These are phyloP conservation scores for Puya raimondii DNA, from an alignment of 176 grass and related monocot species.

Conservation along the genomic window DNA sequence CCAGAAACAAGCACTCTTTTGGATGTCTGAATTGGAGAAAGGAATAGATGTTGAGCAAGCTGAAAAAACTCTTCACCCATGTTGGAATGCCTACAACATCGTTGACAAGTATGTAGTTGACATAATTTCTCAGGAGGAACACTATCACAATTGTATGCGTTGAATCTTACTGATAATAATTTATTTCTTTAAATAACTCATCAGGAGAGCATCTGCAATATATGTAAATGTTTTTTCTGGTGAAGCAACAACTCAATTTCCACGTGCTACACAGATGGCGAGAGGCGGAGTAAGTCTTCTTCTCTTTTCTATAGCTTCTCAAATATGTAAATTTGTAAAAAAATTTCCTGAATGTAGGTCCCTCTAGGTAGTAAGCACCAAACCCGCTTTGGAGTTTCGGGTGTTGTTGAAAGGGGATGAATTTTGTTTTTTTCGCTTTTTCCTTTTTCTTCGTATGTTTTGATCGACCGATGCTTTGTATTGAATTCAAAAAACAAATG, in stretches of 20 bases:
- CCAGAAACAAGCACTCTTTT: constrained; percentile 83
- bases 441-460: no score
- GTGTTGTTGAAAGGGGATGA: no score
- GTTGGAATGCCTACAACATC: constrained; percentile 68
- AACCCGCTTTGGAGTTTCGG: no score
- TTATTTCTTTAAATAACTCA: background rate
- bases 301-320: background rate
- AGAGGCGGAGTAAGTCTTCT: constrained; percentile 67
- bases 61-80: constrained; percentile 66
- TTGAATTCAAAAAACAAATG: no score
- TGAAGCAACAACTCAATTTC: constrained; percentile 65
- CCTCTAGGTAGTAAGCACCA: no score
- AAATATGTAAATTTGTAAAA: no score
- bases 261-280: constrained; percentile 43
- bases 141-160: background rate
- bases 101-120: constrained; percentile 48
- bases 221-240: constrained; percentile 86
- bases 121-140: background rate
- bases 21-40: constrained; percentile 90
- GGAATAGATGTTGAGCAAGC: constrained; percentile 35
- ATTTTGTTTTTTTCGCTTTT: no score
- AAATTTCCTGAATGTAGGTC: no score
- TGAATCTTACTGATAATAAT: constrained; percentile 6
- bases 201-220: constrained; percentile 61
- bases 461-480: no score